Percentiles rank a stretch among this genome's conserved stretches.
Evolutionary conservation across 2,329 filamentous ascomycete genomes (phyloP).

Genomic region (Pochonia chlamydosporia): DNA sequence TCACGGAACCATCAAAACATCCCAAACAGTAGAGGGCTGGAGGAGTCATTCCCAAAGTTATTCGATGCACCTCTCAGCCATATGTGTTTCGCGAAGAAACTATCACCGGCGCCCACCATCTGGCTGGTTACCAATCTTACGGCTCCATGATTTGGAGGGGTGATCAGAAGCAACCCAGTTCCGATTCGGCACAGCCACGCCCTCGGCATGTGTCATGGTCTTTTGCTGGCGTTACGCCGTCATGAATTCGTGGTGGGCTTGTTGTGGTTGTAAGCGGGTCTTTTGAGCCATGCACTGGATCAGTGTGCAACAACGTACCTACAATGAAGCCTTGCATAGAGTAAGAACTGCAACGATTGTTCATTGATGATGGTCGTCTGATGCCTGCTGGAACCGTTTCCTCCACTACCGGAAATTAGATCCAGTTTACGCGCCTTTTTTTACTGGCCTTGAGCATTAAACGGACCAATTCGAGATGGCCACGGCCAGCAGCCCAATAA

Average conservation of each 20-base stretch:
- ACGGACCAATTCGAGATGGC: neutral
- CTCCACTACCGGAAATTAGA: neutral
- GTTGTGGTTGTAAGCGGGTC: neutral
- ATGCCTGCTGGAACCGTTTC: neutral
- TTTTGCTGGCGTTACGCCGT: neutral
- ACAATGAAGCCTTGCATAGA: too few species aligned
- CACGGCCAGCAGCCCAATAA: too few species aligned
- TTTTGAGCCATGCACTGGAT: neutral
- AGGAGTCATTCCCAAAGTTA: neutral
- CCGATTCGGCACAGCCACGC: slow-evolving; percentile 4
- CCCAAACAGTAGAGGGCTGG: neutral
- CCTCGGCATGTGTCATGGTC: slow-evolving; percentile 1
- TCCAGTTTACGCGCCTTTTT: neutral
- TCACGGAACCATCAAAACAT: neutral
- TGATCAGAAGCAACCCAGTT: slow-evolving; percentile 7
- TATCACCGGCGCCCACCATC: slow-evolving; percentile 4
- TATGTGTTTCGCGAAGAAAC: neutral
- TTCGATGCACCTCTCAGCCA: neutral
- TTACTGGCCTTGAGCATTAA: neutral
- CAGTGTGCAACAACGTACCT: neutral
- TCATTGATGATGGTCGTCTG: neutral
- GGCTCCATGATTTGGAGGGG: slow-evolving; percentile 2
- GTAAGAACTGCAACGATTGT: neutral
- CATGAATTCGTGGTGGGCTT: neutral
- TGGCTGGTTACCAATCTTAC: slow-evolving; percentile 8